phyloP scores from a whole-genome alignment of 2,329 filamentous ascomycete species.

The Fusarium aywerte region DNA sequence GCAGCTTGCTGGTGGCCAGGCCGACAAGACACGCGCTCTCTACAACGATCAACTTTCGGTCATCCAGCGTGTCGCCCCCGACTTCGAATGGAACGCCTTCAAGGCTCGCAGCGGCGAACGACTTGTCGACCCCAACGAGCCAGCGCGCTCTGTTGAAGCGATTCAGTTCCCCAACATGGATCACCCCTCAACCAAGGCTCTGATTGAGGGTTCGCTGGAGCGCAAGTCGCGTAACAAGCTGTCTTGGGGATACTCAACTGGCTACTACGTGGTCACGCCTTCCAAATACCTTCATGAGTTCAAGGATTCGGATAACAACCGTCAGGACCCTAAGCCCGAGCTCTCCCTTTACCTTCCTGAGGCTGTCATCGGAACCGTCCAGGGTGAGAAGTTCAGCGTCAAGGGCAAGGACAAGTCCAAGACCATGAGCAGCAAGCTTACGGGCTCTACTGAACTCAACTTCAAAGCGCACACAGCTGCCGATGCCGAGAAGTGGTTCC shows the following conservation, averaged over 20 bases:
- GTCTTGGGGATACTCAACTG: constrained; percentile 77
- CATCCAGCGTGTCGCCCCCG: constrained; percentile 79
- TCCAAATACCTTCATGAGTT: constrained; percentile 94
- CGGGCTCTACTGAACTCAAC: constrained; percentile 79
- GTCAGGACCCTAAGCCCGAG: constrained; percentile 82
- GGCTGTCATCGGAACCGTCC: constrained; percentile 77
- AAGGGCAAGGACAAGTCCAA: constrained; percentile 94
- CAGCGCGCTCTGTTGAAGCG: constrained; percentile 76
- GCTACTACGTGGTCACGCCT: constrained; percentile 91
- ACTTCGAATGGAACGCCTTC: constrained; percentile 95
- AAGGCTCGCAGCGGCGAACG: constrained; percentile 73
- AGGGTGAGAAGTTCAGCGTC: constrained; percentile 88
- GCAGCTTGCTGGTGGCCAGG: constrained; percentile 80
- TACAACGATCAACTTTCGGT: constrained; percentile 85
- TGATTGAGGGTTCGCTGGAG: constrained; percentile 90
- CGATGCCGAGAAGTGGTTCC: constrained; percentile 88
- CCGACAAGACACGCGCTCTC: constrained; percentile 81
- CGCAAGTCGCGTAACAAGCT: constrained; percentile 90
- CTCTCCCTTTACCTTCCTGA: constrained; percentile 93
- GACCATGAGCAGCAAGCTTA: constrained; percentile 82
- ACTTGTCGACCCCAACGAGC: constrained; percentile 80
- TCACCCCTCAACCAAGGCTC: constrained; percentile 79
- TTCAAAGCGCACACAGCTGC: constrained; percentile 88
- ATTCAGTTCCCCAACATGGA: constrained; percentile 90
- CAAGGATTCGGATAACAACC: constrained; percentile 83